Base-by-base conservation (phyloP, 73 alveolate genomes). In the Loxodes magnus region DNA sequence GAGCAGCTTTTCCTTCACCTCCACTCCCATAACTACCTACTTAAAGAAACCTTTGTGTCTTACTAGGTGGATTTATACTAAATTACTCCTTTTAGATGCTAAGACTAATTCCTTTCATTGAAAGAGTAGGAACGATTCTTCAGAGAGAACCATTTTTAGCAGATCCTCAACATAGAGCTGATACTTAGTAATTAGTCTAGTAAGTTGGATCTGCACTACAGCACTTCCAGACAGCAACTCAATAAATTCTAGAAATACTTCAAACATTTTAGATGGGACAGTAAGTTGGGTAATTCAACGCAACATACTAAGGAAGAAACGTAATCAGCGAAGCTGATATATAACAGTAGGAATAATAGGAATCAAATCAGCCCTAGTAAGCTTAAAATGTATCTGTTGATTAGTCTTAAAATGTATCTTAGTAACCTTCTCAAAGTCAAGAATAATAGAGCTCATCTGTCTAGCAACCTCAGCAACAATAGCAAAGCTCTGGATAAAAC, bases 1-100 rank as follows among this genome's bases (percentile, higher is more conserved):
- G 27, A 46, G 28, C 59, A 0, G 26, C 43, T 10, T 46, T 46
- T 25, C 59, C 59, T 9, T 41, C 59, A 22, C 59, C 59, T 10
- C 59, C 43, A 10, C 22, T 46, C 43, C 59, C 59, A 12, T 23
- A 21, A 24, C 7, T 46, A 24, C 51, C 51, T 21, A 15, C 27
- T 22, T 20, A 17, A 22, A 46, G 59, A 24, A 46, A 46, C 60
- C 59, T 41, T 5, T 21, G 22, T 20, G 39, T 24, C 2, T 2
- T 46, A 22, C 17, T 46, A 1, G 59, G 59, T n/a, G 59, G 59
- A 2, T 46, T 10, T 46, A 16, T 46, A 7, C 34, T 25, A 2
- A 46, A 46, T 46, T 46, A 46, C 17, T 23, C 22, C 23, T 46
- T 46, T 2, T 41, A 46, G 26, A 7, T 46, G 59, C 7, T 46